These are phyloP conservation scores for Binderoboletus segoi DNA, from an alignment of 1,284 basidiomycete genomes.

Conservation along the genomic window DNA sequence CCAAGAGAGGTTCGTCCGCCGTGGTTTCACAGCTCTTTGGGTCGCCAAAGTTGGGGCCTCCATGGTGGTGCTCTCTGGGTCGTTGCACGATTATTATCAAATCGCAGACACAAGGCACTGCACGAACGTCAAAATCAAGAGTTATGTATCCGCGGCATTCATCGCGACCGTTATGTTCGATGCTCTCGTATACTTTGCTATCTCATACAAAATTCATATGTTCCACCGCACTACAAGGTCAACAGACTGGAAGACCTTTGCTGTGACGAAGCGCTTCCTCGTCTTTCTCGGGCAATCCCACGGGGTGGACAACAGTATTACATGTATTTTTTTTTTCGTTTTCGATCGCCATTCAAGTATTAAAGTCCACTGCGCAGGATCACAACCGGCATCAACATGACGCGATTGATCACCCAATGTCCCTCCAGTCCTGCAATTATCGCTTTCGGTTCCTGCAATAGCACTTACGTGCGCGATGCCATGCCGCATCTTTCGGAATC, in stretches of 20 bases:
- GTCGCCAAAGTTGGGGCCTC: slow-evolving; percentile 24
- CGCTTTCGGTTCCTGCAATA: slow-evolving; percentile 25
- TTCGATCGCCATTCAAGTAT: background rate
- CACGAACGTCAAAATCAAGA: slow-evolving; percentile 9
- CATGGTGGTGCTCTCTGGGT: slow-evolving; percentile 16
- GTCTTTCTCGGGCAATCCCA: slow-evolving; percentile 30
- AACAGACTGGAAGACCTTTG: slow-evolving; percentile 10
- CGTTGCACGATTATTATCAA: slow-evolving; percentile 20
- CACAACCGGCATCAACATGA: slow-evolving; percentile 25
- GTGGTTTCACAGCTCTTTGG: slow-evolving; percentile 34
- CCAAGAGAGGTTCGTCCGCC: slow-evolving; percentile 16
- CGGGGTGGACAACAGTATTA: slow-evolving; percentile 37
- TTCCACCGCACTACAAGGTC: slow-evolving; percentile 6
- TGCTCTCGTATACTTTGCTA: slow-evolving; percentile 31
- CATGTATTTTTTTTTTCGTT: slow-evolving; percentile 15
- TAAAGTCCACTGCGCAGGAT: slow-evolving; percentile 17
- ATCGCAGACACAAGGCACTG: slow-evolving; percentile 29
- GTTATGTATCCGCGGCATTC: slow-evolving; percentile 24
- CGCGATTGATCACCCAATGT: slow-evolving; percentile 4
- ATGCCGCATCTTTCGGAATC: slow-evolving; percentile 37
- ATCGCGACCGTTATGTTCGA: slow-evolving; percentile 30
- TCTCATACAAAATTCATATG: slow-evolving; percentile 27
- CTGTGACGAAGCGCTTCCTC: slow-evolving; percentile 21
- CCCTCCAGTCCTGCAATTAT: slow-evolving; percentile 20
- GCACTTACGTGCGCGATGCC: slow-evolving; percentile 35